A percentile compares a stretch with the other conserved stretches of the same genome.
These are phyloP conservation scores for Cutaneotrichosporon sp. DNA, from an alignment of 1,284 basidiomycete genomes.

Conservation along the genomic window DNA sequence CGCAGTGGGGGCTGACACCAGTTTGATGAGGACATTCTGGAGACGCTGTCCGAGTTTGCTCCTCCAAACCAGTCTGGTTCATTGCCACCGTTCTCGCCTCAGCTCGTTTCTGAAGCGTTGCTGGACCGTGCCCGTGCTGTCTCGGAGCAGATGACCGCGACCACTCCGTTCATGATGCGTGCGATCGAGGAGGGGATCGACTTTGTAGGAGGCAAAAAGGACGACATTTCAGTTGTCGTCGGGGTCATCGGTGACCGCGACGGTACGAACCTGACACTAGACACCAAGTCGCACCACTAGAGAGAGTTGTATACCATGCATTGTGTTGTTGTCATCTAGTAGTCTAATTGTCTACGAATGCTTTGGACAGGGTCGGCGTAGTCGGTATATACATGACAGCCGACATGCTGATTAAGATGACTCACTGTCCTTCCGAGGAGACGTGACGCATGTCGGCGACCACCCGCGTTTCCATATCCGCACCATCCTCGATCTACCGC, in stretches of 20 bases:
- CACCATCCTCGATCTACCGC: neutral
- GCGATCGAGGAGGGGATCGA: conserved; percentile 60
- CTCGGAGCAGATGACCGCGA: conserved; percentile 56
- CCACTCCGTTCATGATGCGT: conserved; percentile 58
- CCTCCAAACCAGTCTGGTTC: conserved; percentile 30
- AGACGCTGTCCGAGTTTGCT: conserved; percentile 74
- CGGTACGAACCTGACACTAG: conserved; percentile 19
- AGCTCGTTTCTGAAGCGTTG: conserved; percentile 58
- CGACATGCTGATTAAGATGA: conserved; percentile 1
- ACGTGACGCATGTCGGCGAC: neutral
- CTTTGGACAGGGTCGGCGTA: neutral
- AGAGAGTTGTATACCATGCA: conserved; percentile 23
- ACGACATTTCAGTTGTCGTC: conserved; percentile 52
- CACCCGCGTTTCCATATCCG: neutral
- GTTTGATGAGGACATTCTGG: conserved; percentile 91
- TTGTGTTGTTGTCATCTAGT: conserved; percentile 23
- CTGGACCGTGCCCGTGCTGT: conserved; percentile 57
- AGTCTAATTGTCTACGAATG: neutral
- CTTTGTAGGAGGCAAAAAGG: conserved; percentile 54
- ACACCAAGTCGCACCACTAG: conserved; percentile 13
- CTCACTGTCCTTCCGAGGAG: neutral
- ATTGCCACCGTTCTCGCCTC: conserved; percentile 54
- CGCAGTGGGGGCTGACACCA: conserved; percentile 14
- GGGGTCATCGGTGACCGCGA: conserved; percentile 48
- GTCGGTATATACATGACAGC: neutral